Evolutionary conservation across 2,329 filamentous ascomycete species (phyloP), one percentile per base, ranked within the genome.

Genomic region (Esteya vermicola): DNA sequence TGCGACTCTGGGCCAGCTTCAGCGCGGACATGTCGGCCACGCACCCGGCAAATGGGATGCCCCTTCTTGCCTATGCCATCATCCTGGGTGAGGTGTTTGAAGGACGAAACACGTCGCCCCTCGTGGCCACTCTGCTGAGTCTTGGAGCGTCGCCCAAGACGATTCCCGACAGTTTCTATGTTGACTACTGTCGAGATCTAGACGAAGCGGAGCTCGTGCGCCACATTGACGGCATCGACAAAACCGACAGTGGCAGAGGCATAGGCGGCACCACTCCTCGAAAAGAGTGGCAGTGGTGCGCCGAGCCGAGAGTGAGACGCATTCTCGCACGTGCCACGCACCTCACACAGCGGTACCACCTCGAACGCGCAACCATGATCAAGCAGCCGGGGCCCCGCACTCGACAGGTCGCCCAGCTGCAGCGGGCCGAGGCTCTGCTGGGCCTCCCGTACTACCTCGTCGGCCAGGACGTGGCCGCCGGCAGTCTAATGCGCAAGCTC

Each of bases 61-160:
- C 41, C 9, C 23, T 43, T 25, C 38, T 43, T 1, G 38, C 41
- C 18, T 43, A 38, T 13, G 38, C 41, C 16, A 38, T 43, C 26
- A 16, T 26, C 9, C 18, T 43, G n/a, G 38, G 40, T 16, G 43
- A 45, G 9, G 9, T 13, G 10, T 34, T 42, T 3, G 37, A 38
- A 2, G 43, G 37, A 4, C 13, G 33, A 6, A 32, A 40, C 13
- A 45, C 43, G 2, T 40, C 40, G 9, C 12, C 34, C 6, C 3
- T 45, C 28, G 43, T 45, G 16, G 25, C 37, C 2, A 42, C 43
- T n/a, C 40, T 45, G 20, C 37, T 45, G 9, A 42, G 43, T 28
- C 40, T 45, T 5, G 43, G 43, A 6, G 43, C 43, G 10, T 36
- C 43, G 4, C 37, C 43, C 1, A 35, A 18, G 22, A 38, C 28